Evolutionary conservation across 345 rosid genomes (phyloP), one percentile per base, ranked within the genome.

Genomic region (Eucalyptus globulus): DNA sequence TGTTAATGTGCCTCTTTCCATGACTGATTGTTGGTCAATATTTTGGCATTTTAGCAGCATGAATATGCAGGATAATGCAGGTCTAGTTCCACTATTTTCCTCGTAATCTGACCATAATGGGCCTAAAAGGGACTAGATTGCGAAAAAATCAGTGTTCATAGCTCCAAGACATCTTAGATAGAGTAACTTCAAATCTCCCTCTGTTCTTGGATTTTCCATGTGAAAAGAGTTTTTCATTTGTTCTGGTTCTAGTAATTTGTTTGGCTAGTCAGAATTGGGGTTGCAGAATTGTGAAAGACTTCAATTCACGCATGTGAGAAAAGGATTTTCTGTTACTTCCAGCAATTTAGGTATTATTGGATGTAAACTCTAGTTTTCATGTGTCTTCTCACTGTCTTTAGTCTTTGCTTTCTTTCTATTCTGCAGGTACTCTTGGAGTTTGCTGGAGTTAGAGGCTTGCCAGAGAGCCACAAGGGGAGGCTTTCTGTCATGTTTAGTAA

Each of bases 361-460:
- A 12, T 2, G 3, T 76, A 40, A 40, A 11, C 7, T 37, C 43
- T 76, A 76, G 27, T 76, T 76, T 43, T 76, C 45, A 76, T 40
- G 83, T 76, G 43, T 76, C 45, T 76, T 21, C 83, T 76, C 44
- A 34, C 44, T 31, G 43, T 88, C 50, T 53, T 85, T 86, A 86
- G 53, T 60, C 86, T 91, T 87, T 87, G 60, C 87, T 87, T 56
- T 88, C 27, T 50, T 56, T n/a, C 43, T 81, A 81, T 34, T 88
- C 88, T 93, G 34, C 92, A 95, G 97, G 97, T 95, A 51, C 49
- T 94, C 87, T 67, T 94, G 95, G 96, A 93, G 97, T 91, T 97
- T 90, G 96, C 97, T 89, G 99, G 91, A 26, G 91, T 96, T 37
- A 94, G 95, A 89, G 93, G 94, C 94, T 91, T 98, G 89, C 95